Base-by-base conservation (phyloP, 2,329 filamentous ascomycete species). In the Verticillium alfalfae region DNA sequence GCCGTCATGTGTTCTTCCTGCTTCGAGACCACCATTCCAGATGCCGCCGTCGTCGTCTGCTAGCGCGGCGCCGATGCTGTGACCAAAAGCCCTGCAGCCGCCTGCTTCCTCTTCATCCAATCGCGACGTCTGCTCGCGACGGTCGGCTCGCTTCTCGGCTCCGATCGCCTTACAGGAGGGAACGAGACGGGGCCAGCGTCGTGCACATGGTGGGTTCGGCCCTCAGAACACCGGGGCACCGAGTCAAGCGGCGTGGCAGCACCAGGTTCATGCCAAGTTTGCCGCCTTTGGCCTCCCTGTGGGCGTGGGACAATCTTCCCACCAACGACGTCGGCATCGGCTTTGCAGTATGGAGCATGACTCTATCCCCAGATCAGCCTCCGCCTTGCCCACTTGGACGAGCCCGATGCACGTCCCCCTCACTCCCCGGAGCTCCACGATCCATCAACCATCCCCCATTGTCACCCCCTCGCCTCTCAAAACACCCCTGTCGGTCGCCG, bases 291-390 rank as follows among this genome's bases (percentile, higher is more conserved):
- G 34, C 36, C 36, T 49, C 34, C 38, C 15, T 58, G 22, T 26
- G 49, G 57, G 34, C 57, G 49, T 26, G 56, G 37, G 37, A 58
- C 22, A 16, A 58, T 34, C 57, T 34, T 34, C n/a, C 26, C 57
- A n/a, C 38, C 38, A 49, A 52, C 45, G 45, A 52, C 57, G 57
- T 58, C 57, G 57, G 39, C 57, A 58, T 58, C 57, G 57, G 57
- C 57, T 58, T 41, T 58, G 18, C 36, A 34, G 6, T 7, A 12
- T 34, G 57, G 22, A 49, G 26, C 38, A 22, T 22, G 13, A 16
- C 57, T 31, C 57, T 18, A 8, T 31, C 57, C 57, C 18, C 38
- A 45, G 57, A 49, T 49, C 18, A 31, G 22, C 57, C 26, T 49
- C 36, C 38, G 55, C 41, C 15, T 12, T 34, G 45, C 45, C 45